phyloP scores from a whole-genome alignment of 2,329 filamentous ascomycete species.

The Gnomoniopsis sp. region DNA sequence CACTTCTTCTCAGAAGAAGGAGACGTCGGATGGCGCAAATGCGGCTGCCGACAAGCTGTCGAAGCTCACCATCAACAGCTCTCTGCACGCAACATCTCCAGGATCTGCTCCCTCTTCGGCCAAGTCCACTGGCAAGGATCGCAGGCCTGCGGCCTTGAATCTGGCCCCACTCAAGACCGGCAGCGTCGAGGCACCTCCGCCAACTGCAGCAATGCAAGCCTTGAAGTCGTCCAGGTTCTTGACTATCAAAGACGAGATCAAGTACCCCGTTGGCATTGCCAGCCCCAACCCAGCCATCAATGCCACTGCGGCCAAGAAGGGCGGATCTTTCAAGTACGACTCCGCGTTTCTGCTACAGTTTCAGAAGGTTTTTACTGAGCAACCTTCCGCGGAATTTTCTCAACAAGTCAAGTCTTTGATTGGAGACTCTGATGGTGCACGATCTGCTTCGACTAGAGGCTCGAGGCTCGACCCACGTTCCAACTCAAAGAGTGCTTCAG shows the following conservation, averaged over 20 bases:
- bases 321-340: conserved; percentile 88
- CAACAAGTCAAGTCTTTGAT: conserved; percentile 82
- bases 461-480: conserved; percentile 37
- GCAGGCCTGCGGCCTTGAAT: conserved; percentile 86
- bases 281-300: conserved; percentile 94
- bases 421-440: conserved; percentile 66
- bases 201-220: conserved; percentile 88
- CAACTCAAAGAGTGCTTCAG: conserved; percentile 49
- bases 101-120: conserved; percentile 28
- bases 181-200: conserved; percentile 84
- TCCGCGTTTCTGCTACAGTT: conserved; percentile 95
- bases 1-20: conserved; percentile 41
- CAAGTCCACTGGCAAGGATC: conserved; percentile 45
- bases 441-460: conserved; percentile 60
- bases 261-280: conserved; percentile 78
- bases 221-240: conserved; percentile 90
- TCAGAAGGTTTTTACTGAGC: conserved; percentile 93
- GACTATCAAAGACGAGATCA: conserved; percentile 70
- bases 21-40: conserved; percentile 30
- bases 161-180: conserved; percentile 78
- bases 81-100: conserved; percentile 5
- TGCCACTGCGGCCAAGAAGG: conserved; percentile 72
- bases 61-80: conserved; percentile 43
- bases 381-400: conserved; percentile 92
- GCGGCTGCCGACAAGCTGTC: conserved; percentile 47